phyloP scores from a whole-genome alignment of 495 filamentous ascomycete genomes.

The Cudoniella acicularis region DNA sequence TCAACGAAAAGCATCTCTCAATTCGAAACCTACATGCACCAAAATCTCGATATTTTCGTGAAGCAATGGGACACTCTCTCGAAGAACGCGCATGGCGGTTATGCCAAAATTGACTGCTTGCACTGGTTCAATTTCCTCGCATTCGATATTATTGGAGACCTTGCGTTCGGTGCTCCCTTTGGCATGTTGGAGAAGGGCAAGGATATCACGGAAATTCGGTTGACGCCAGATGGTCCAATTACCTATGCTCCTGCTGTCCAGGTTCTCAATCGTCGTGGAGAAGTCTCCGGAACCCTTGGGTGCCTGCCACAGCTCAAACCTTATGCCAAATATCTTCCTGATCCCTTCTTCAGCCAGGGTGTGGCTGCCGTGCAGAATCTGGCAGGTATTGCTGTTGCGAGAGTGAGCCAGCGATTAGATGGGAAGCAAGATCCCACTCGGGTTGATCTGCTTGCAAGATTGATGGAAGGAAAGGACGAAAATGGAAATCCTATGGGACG shows the following conservation, averaged over 20 bases:
- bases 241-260: slow-evolving; percentile 64
- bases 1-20: slow-evolving; percentile 74
- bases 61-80: slow-evolving; percentile 63
- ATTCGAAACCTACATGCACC: slow-evolving; percentile 86
- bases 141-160: slow-evolving; percentile 87
- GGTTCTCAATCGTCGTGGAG: slow-evolving; percentile 65
- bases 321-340: slow-evolving; percentile 61
- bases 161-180: slow-evolving; percentile 56
- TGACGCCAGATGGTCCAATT: slow-evolving; percentile 46
- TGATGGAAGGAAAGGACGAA: slow-evolving; percentile 85
- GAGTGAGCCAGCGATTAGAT: slow-evolving; percentile 69
- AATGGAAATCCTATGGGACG: slow-evolving; percentile 69
- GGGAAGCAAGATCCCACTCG: slow-evolving; percentile 59
- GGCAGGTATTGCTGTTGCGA: slow-evolving; percentile 73
- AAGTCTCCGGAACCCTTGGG: slow-evolving; percentile 63
- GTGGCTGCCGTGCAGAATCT: slow-evolving; percentile 61
- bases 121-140: slow-evolving; percentile 95
- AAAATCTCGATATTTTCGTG: slow-evolving; percentile 73
- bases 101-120: slow-evolving; percentile 67
- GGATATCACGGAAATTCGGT: slow-evolving; percentile 53
- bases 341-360: slow-evolving; percentile 64
- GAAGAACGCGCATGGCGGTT: slow-evolving; percentile 44
- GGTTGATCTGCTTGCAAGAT: slow-evolving; percentile 73
- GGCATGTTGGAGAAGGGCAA: slow-evolving; percentile 59
- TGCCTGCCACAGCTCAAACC: slow-evolving; percentile 58